Base-by-base conservation (phyloP, 2,329 filamentous ascomycete species). In the Pyricularia sp. region DNA sequence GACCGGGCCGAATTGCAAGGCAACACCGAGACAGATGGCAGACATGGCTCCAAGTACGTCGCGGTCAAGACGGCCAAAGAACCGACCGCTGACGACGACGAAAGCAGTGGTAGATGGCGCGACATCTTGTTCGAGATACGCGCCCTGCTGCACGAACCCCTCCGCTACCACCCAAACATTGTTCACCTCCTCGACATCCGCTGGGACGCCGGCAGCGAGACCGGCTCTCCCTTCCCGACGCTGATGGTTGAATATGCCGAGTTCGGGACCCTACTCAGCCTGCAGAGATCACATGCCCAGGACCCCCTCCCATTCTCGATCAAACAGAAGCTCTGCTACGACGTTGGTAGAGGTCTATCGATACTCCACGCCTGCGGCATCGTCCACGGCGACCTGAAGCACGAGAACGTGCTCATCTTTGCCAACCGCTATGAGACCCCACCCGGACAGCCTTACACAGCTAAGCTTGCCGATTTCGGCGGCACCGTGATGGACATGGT, bases 361-460 rank as follows among this genome's bases (percentile, higher is more conserved):
- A 65, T 70, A 30, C 36, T 71, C 5, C 70, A 71, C 64, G 61
- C 55, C 1, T 64, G 67, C 26, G 69, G 69, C 33, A 67, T 71
- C 23, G 63, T 68, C 4, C 69, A 70, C 50, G 70, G 70, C 10
- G 69, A 71, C 31, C 26, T 71, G 10, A 70, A 71, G 65, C 67
- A 65, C 9, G 69, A 69, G 5, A 71, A 71, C 58, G 66, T 71
- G 20, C 50, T 70, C 3, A 65, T 71, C n/a, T 81, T 67, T n/a
- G 66, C 70, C 11, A 71, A 71, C 61, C 68, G 25, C 17, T 69
- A 70, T 31, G 9, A 65, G 5, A 67, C 50, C 9, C 68, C 67
- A 4, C 61, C 64, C 4, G 70, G 69, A 31, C 70, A 71, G 65
- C 70, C 70, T 4, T 71, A 69, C 67, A 71, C 69, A 9, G 70